phyloP scores from a whole-genome alignment of 495 filamentous ascomycete species.

The Aspergillus nidulans region DNA sequence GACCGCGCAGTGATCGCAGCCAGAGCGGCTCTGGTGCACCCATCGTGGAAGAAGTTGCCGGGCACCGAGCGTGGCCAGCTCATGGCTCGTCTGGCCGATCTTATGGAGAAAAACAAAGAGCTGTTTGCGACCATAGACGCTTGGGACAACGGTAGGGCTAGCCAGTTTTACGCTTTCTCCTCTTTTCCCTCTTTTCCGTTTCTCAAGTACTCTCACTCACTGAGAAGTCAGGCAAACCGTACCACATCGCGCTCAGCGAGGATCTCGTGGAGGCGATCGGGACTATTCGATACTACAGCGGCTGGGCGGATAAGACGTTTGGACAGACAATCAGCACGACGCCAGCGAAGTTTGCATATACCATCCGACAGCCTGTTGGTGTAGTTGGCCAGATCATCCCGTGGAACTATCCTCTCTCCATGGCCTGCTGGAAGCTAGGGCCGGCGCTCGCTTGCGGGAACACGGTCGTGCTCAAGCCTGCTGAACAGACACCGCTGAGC shows the following conservation, averaged over 20 bases:
- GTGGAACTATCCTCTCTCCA: constrained; percentile 84
- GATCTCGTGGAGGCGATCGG: constrained; percentile 67
- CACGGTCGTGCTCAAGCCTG: constrained; percentile 81
- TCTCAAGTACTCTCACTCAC: constrained; percentile 8
- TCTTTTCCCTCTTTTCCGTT: too few species aligned
- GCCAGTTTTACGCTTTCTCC: background rate
- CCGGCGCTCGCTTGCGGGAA: constrained; percentile 86
- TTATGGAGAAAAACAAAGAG: constrained; percentile 66
- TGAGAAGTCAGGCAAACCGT: constrained; percentile 65
- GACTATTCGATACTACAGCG: constrained; percentile 79
- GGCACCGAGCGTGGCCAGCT: constrained; percentile 70
- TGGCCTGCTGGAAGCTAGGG: constrained; percentile 91
- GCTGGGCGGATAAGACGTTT: constrained; percentile 88
- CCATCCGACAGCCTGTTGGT: constrained; percentile 79
- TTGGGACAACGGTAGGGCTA: constrained; percentile 73
- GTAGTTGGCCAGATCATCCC: constrained; percentile 91
- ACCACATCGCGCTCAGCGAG: constrained; percentile 63
- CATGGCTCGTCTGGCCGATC: constrained; percentile 68
- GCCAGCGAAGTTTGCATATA: constrained; percentile 79
- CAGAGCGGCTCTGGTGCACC: constrained; percentile 69
- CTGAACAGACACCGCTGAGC: constrained; percentile 86
- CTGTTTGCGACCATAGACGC: constrained; percentile 85
- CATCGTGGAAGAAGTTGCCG: constrained; percentile 73
- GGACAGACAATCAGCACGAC: constrained; percentile 84
- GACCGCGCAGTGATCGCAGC: constrained; percentile 81